Evolutionary conservation across 306 rosid genomes (phyloP).

Genomic region (Mimosa bimucronata): DNA sequence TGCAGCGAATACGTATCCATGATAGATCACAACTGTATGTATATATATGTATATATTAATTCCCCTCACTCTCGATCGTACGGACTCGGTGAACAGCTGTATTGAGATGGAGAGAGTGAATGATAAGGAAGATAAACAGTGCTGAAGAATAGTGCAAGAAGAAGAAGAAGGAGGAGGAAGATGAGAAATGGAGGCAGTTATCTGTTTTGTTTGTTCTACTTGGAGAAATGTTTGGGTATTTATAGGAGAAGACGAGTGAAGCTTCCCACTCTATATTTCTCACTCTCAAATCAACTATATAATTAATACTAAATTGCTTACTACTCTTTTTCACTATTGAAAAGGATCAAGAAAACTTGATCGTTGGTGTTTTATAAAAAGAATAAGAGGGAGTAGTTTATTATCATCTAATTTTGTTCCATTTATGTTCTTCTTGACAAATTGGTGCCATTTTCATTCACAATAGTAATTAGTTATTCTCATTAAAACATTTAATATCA

Average conservation of each 20-base stretch:
- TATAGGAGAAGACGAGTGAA: conserved; percentile 37
- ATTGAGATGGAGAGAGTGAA: background rate
- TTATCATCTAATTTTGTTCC: too few species aligned
- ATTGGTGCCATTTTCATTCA: too few species aligned
- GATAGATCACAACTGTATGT: background rate
- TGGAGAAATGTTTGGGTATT: conserved; percentile 29
- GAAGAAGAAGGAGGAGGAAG: background rate
- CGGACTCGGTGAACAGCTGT: background rate
- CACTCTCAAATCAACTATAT: background rate
- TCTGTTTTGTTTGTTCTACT: conserved; percentile 15
- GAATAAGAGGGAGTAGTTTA: too few species aligned
- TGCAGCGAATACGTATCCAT: conserved; percentile 76
- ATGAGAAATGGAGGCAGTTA: background rate
- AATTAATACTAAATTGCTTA: too few species aligned
- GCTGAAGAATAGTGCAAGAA: conserved; percentile 32
- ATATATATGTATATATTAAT: too few species aligned
- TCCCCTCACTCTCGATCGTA: background rate
- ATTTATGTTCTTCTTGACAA: too few species aligned
- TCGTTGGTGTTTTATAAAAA: too few species aligned
- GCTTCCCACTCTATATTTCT: background rate
- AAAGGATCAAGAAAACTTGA: too few species aligned
- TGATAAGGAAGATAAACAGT: conserved; percentile 37
- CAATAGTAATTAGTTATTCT: too few species aligned
- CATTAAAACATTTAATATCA: too few species aligned
- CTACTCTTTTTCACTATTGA: too few species aligned